Evolutionary conservation across 805 yeast species (phyloP), one percentile per base, ranked within the genome.

Genomic region (Nakazawaea holstii): DNA sequence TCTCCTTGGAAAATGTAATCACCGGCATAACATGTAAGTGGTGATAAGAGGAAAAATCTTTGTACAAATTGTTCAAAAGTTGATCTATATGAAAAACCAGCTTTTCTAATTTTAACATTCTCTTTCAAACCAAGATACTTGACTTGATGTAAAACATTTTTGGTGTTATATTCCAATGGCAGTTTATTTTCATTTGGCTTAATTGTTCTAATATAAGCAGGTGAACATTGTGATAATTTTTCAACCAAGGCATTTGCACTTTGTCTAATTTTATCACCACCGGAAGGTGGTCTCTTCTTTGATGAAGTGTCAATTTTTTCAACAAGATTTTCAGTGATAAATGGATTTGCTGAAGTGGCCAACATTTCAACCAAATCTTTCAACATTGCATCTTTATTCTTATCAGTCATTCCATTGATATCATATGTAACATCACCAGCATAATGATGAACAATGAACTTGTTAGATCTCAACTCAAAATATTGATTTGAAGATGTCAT

Each of bases 351-450:
- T 0, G 97, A 83, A 2, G 91, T 79, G 2, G 81, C 73, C 43
- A 94, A 70, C 59, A 94, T 68, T 55, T 91, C 94, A 50, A 90
- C 74, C 58, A 94, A 70, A 67, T 91, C 97, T 61, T 87, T 85
- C 66, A 88, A 80, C 76, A 94, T 74, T 58, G 87, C 92, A 64
- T 94, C 99, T 67, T 94, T 94, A 66, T 94, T 94, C 67, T 94
- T 94, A 65, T 94, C 98, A 2, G 99, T 94, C 87, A 94, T 90
- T 6, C 87, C 85, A 29, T 74, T 70, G 45, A 91, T 82, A 53
- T 91, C 96, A 61, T 94, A 94, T 10, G 90, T 86, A 41, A 94
- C 99, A 69, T 94, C 99, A 61, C 99, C 99, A 20, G 99, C 99
- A 69, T 94, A 94, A 68, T 94, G 99, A 68, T 88, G 91, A 60